Base-by-base conservation (phyloP, 345 rosid genomes). In the Cardamine chenopodiifolia region DNA sequence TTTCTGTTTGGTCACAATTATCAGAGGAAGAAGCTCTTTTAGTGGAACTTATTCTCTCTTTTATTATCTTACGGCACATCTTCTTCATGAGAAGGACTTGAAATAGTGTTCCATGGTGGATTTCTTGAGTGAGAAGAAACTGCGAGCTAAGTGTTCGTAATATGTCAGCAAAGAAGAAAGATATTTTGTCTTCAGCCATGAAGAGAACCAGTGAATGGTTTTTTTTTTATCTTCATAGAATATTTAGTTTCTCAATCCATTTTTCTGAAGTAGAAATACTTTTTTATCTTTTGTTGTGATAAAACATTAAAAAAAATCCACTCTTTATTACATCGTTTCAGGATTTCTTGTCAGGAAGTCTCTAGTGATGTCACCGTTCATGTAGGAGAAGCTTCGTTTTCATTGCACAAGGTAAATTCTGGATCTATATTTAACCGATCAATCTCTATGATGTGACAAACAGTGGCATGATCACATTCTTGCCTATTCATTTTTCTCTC, bases 121-220 rank as follows among this genome's bases (percentile, higher is more conserved):
- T 66, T 78, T 48, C 73, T 74, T 87, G 77, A 59, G 83, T 70
- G 62, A 76, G 72, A 83, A 48, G 83, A 81, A 74, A 77, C 76
- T 71, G 64, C 77, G 68, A 67, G 79, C 68, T 4, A 17, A 52
- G 80, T 40, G 65, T 62, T 75, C 25, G 60, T 78, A 82, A 64
- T 80, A 91, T 83, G 92, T 71, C 83, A 61, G 70, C 86, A 50
- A 85, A 83, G 78, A 91, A 85, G 84, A 85, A 90, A 80, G 97
- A 90, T 79, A 96, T 87, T 81, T 76, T 87, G 73, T 84, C 96
- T 39, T 70, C 93, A 66, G 96, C 86, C 58, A 90, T 90, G 98
- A 90, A 88, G 85, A 86, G 97, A 87, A 94, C 98, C 61, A 90
- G 89, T 70, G 95, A 89, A 78, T 91, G 98, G 98, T 90, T 73